These are phyloP conservation scores for Fagus crenata DNA, from an alignment of 306 rosid species.

Conservation along the genomic window DNA sequence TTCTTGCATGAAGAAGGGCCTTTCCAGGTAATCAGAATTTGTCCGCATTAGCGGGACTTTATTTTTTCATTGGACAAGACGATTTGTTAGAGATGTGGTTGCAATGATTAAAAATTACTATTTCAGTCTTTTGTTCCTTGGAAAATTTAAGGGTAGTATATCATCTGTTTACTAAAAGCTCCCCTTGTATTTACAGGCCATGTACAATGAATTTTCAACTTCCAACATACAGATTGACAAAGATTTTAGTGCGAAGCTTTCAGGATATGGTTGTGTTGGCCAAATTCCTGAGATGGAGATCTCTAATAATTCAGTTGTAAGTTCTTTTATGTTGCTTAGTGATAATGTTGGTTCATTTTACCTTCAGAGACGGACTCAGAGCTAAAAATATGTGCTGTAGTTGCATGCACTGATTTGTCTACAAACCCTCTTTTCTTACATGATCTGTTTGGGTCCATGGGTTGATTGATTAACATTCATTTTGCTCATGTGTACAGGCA, in stretches of 20 bases:
- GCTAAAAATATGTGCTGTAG: neutral
- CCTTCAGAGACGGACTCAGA: neutral
- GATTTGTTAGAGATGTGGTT: neutral
- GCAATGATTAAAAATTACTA: neutral
- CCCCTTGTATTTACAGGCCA: slow-evolving; percentile 64
- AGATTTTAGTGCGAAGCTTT: slow-evolving; percentile 99
- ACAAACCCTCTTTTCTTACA: slow-evolving; percentile 3
- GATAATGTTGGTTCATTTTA: neutral
- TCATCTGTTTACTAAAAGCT: slow-evolving; percentile 31
- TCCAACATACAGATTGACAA: slow-evolving; percentile 94
- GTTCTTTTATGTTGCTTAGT: slow-evolving; percentile 31
- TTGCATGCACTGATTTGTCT: neutral
- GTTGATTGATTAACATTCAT: slow-evolving; percentile 10
- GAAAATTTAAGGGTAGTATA: slow-evolving; percentile 10
- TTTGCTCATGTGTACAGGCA: slow-evolving; percentile 56
- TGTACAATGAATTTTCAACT: slow-evolving; percentile 94
- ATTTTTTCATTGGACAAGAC: neutral
- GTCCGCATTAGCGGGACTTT: neutral
- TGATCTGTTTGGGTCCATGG: slow-evolving; percentile 1
- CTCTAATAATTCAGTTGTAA: slow-evolving; percentile 71
- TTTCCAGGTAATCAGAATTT: slow-evolving; percentile 72
- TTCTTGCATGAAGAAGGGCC: slow-evolving; percentile 99
- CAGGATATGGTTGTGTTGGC: slow-evolving; percentile 96
- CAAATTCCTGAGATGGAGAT: slow-evolving; percentile 88
- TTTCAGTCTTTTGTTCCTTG: neutral